phyloP scores from a whole-genome alignment of 148 eudicot species.

The Cornus florida region DNA sequence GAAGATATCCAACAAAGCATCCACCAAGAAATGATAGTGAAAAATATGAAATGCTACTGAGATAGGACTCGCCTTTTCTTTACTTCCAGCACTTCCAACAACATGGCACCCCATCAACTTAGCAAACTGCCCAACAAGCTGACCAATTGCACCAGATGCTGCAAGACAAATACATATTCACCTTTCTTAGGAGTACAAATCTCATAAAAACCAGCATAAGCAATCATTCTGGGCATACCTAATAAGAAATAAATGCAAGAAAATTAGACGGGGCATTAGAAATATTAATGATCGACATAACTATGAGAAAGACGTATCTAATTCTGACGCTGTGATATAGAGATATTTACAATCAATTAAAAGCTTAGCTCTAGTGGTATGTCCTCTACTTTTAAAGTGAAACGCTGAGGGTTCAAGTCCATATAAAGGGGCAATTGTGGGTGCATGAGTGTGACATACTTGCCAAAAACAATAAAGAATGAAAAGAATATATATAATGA shows the following conservation, averaged over 20 bases:
- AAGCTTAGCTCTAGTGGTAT: too few species aligned
- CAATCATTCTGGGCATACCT: conserved; percentile 53
- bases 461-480: too few species aligned
- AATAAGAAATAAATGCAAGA: not conserved
- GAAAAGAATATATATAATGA: too few species aligned
- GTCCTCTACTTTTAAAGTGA: too few species aligned
- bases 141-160: conserved; percentile 46
- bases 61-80: conserved; percentile 28
- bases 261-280: not conserved
- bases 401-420: too few species aligned
- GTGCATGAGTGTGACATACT: too few species aligned
- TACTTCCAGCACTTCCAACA: conserved; percentile 49
- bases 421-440: too few species aligned
- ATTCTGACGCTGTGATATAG: not conserved
- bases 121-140: conserved; percentile 52
- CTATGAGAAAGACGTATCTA: not conserved
- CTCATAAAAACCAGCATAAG: conserved; percentile 44
- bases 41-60: not conserved
- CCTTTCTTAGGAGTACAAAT: conserved; percentile 41
- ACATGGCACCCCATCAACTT: conserved; percentile 49
- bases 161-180: conserved; percentile 40
- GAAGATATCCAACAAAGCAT: not conserved
- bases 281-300: not conserved
- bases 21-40: not conserved
- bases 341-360: too few species aligned